Evolutionary conservation across 2,329 filamentous ascomycete species (phyloP), one percentile per base, ranked within the genome.

Genomic region (Aspergillus sergii): DNA sequence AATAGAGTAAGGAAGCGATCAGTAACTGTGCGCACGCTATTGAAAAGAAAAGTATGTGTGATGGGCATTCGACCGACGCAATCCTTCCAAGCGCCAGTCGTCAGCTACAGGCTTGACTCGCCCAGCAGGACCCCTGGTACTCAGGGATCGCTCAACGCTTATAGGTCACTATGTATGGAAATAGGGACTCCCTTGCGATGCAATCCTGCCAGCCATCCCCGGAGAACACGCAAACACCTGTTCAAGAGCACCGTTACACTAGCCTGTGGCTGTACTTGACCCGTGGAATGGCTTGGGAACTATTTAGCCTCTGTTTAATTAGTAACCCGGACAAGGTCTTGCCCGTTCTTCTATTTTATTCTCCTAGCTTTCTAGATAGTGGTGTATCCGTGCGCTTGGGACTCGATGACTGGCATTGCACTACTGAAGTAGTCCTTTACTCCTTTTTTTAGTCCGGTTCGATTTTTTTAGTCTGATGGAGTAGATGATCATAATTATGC

Each of bases 161-260:
- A 51, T 51, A 51, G 48, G 48, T 32, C 16, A 21, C 48, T 32
- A 51, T n/a, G 48, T 51, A 34, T 51, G 48, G 48, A 34, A 51
- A 51, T 9, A 34, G 48, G 48, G 19, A n/a, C 10, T 34, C 48
- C 48, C 48, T 51, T 51, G 28, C 48, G 48, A 14, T 48, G 21
- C 28, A n/a, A 19, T 32, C 28, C 28, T 34, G 48, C 48, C 45
- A 48, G 45, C 21, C 45, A 26, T 48, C 48, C 48, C 28, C 48
- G 4, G 28, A n/a, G 26, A 32, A 32, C 48, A 32, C 48, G 48
- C 48, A 51, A 51, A 51, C 48, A 51, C 48, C 48, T 51, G 48
- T 51, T 51, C 48, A 51, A 51, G 48, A 51, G 28, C 14, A 12
- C 48, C 48, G 48, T 51, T 51, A 34, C 28, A 51, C 48, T 51